Base-by-base conservation (phyloP, 192 early-diverging fungal genomes). In the Blastocladiella britannica region DNA sequence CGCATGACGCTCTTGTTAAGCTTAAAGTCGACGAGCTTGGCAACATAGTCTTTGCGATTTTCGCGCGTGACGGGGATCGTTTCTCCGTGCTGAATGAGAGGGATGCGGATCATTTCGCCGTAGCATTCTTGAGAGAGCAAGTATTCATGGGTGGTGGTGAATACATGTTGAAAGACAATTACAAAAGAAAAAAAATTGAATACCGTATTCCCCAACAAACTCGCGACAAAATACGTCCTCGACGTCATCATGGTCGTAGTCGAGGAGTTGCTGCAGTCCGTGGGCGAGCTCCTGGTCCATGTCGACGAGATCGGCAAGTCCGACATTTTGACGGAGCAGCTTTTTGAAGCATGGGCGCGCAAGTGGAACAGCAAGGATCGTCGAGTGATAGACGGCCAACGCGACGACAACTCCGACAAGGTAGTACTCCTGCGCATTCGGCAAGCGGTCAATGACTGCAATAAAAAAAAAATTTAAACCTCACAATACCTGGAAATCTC, bases 341-440 rank as follows among this genome's bases (percentile, higher is more conserved):
- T 91, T 92, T 61, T 90, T 91, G 74, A 90, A 96, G 55, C 66
- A 69, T 4, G 74, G 75, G 55, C 85, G 67, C 3, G 78, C 84
- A 31, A 71, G 65, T 4, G 92, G 92, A 25, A 92, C 81, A 62
- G 89, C 89, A 22, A 96, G 65, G 55, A 93, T 96, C 27, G 86
- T 86, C 26, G 81, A 79, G 64, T 96, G 90, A 65, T 92, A 91
- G 53, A 93, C 86, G 5, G 92, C 91, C 28, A 96, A 63, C 18
- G 91, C 92, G 51, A 96, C 75, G 15, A 96, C 70, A 29, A 82
- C 79, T 1, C 92, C 92, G 0, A 90, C 79, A 52, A 96, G 75
- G 26, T 84, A 81, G 63, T 85, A 91, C 69, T 96, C 88, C 47
- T 82, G 79, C 72, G 5, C 67, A 62, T 30, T 66, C 57, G 15